Conservation (phyloP, 805 yeast genomes). For the Wickerhamomyces rabaulensis region DNA sequence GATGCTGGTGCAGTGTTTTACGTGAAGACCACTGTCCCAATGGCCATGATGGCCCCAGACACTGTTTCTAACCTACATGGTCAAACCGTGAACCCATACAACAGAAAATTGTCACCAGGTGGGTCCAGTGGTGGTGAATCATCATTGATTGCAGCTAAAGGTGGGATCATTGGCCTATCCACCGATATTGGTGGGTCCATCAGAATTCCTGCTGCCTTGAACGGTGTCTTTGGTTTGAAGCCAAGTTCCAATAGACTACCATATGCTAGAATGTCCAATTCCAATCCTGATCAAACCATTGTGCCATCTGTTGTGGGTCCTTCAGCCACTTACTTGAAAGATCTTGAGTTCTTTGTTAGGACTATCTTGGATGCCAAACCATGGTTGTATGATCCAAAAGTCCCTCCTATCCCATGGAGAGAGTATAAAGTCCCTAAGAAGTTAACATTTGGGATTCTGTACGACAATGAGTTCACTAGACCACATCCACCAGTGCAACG, state of each 20-base stretch:
- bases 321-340: conserved; percentile 54
- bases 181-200: conserved; percentile 71
- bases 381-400: conserved; percentile 49
- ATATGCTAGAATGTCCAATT: conserved; percentile 22
- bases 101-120: conserved; percentile 55
- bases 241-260: conserved; percentile 51
- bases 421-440: conserved; percentile 22
- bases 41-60: conserved; percentile 62
- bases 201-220: conserved; percentile 61
- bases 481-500: conserved; percentile 54
- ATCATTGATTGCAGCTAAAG: conserved; percentile 50
- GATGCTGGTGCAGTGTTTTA: conserved; percentile 45
- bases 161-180: conserved; percentile 57
- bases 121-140: conserved; percentile 75
- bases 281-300: conserved; percentile 25
- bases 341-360: conserved; percentile 62
- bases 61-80: conserved; percentile 56
- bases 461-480: conserved; percentile 34
- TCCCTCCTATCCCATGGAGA: conserved; percentile 48
- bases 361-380: conserved; percentile 43
- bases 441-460: conserved; percentile 40
- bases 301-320: conserved; percentile 70
- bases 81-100: conserved; percentile 50
- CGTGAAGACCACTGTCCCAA: conserved; percentile 64
- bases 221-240: conserved; percentile 54